phyloP scores from a whole-genome alignment of 352 stramenopile genomes.

The Thalassiosira ordinaria region DNA sequence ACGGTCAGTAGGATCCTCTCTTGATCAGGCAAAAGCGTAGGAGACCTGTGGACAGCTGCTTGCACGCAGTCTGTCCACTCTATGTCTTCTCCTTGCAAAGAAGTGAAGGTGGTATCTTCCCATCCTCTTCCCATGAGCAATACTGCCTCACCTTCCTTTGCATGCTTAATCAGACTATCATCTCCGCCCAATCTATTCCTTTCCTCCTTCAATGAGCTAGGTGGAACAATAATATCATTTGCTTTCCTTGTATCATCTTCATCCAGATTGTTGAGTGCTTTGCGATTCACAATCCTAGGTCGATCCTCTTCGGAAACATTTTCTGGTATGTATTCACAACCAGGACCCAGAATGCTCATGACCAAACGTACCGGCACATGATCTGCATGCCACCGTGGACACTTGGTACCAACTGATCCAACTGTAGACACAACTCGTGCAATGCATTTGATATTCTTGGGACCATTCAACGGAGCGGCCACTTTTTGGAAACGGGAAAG shows the following conservation, averaged over 20 bases:
- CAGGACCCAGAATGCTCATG: conserved; percentile 74
- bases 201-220: conserved; percentile 18
- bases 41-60: conserved; percentile 68
- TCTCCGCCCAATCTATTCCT: conserved; percentile 21
- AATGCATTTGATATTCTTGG: conserved; percentile 41
- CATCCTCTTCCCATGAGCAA: conserved; percentile 72
- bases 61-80: background rate
- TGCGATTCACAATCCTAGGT: conserved; percentile 39
- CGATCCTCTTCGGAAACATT: background rate
- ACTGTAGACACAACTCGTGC: conserved; percentile 62
- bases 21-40: conserved; percentile 44
- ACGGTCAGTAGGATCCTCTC: conserved; percentile 74
- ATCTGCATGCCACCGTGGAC: conserved; percentile 78
- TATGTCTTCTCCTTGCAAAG: background rate
- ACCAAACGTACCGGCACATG: conserved; percentile 77
- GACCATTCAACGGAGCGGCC: background rate
- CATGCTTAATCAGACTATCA: conserved; percentile 40
- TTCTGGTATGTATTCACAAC: conserved; percentile 62
- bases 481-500: conserved; percentile 52
- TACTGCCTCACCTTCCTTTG: conserved; percentile 59
- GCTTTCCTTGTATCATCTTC: conserved; percentile 42
- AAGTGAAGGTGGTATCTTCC: conserved; percentile 34
- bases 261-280: conserved; percentile 61
- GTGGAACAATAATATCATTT: conserved; percentile 54
- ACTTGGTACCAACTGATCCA: conserved; percentile 64